Percentiles rank a stretch among this genome's conserved stretches.
phyloP scores from a whole-genome alignment of 2,329 filamentous ascomycete genomes.

The Neurospora sp. region DNA sequence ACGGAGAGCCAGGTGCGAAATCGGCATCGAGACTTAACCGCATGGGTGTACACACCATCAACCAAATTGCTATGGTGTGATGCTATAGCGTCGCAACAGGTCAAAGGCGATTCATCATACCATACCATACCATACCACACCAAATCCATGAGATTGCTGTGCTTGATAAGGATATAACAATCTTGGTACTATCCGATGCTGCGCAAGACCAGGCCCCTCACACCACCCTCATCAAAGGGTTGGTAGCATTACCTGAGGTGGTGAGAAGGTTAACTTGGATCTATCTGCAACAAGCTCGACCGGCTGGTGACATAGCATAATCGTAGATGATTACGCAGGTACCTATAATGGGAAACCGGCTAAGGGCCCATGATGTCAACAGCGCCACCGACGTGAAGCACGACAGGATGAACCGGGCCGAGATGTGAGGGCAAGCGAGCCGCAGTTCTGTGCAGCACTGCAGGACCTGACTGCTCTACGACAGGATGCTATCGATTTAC shows the following conservation, averaged over 20 bases:
- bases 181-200: not conserved
- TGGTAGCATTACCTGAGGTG: not conserved
- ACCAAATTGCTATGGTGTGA: not conserved
- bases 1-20: not conserved
- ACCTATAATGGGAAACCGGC: not conserved
- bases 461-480: not conserved
- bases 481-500: not conserved
- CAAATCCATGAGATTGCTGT: not conserved
- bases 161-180: not conserved
- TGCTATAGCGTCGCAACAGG: not conserved
- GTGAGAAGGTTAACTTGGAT: not conserved
- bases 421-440: not conserved
- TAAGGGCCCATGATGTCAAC: not conserved
- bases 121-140: not conserved
- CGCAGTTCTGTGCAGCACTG: not conserved
- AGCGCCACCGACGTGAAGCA: not conserved
- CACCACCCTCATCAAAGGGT: not conserved
- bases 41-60: not conserved
- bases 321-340: not conserved
- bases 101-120: not conserved
- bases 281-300: not conserved
- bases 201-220: not conserved
- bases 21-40: not conserved
- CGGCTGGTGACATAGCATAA: not conserved
- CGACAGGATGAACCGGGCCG: not conserved